Conservation (phyloP, 1,284 basidiomycete species). For the Stygiomarasmius scandens region DNA sequence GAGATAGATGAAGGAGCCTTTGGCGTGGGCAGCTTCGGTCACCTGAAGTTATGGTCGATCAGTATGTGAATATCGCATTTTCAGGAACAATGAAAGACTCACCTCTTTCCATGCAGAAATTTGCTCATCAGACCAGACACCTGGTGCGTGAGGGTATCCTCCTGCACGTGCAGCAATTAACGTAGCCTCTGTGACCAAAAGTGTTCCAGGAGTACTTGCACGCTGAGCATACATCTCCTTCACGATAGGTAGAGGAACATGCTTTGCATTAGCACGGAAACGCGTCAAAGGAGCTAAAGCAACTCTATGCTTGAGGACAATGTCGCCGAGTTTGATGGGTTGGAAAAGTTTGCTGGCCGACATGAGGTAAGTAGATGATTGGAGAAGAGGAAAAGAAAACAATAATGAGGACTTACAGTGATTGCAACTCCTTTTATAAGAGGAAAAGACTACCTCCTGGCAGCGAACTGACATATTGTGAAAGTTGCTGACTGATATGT, state of each 20-base stretch:
- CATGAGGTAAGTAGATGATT: too few species aligned
- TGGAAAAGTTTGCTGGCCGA: conserved; percentile 38
- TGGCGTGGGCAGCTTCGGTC: conserved; percentile 35
- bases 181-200: conserved; percentile 49
- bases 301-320: conserved; percentile 45
- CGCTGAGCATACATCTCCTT: conserved; percentile 48
- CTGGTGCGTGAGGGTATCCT: conserved; percentile 37
- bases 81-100: conserved; percentile 11
- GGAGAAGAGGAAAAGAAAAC: too few species aligned
- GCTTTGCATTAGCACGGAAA: conserved; percentile 6
- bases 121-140: conserved; percentile 44
- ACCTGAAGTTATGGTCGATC: conserved; percentile 25
- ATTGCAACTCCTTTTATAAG: too few species aligned
- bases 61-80: background rate
- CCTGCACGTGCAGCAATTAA: conserved; percentile 38
- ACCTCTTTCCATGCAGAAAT: conserved; percentile 47
- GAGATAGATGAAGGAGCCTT: conserved; percentile 43
- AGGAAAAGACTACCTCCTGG: too few species aligned
- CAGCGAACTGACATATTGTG: too few species aligned
- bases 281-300: conserved; percentile 51
- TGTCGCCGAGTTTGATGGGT: conserved; percentile 44
- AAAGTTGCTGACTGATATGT: too few species aligned
- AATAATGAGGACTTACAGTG: too few species aligned
- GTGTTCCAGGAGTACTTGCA: conserved; percentile 39
- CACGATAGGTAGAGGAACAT: conserved; percentile 25